Percentiles rank a stretch among this genome's conserved stretches.
Conservation (phyloP, 805 yeast species). For the Kodamaea neixiangensis region DNA sequence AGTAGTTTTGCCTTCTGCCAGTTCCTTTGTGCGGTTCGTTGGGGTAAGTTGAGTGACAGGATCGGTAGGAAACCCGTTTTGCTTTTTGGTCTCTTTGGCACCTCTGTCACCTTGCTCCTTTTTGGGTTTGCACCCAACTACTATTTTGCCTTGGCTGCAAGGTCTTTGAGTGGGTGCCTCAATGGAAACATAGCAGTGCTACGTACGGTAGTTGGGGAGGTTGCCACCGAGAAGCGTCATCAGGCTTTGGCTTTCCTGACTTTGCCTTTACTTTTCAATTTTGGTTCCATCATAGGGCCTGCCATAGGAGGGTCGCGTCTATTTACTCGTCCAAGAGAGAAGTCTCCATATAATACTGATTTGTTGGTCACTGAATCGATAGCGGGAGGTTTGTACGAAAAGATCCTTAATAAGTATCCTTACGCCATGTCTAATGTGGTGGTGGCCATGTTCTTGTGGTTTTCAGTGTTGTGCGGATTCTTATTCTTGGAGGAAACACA, state of each 20-base stretch:
- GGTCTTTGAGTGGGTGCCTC: slow-evolving; percentile 55
- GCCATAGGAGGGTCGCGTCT: slow-evolving; percentile 53
- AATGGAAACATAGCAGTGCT: slow-evolving; percentile 70
- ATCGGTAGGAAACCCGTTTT: slow-evolving; percentile 60
- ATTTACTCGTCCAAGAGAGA: slow-evolving; percentile 47
- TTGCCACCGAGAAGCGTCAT: slow-evolving; percentile 55
- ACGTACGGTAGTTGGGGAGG: slow-evolving; percentile 62
- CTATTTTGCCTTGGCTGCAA: slow-evolving; percentile 53
- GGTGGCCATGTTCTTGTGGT: slow-evolving; percentile 38
- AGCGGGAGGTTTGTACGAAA: slow-evolving; percentile 16
- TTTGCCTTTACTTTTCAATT: slow-evolving; percentile 61
- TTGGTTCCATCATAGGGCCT: slow-evolving; percentile 65
- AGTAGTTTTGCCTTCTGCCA: slow-evolving; percentile 63
- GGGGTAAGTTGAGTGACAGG: slow-evolving; percentile 59
- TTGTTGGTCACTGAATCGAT: neutral
- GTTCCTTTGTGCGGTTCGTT: slow-evolving; percentile 55
- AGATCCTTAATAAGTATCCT: slow-evolving; percentile 42
- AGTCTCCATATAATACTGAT: neutral
- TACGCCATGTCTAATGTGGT: slow-evolving; percentile 56
- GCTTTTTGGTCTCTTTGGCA: slow-evolving; percentile 53
- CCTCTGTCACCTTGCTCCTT: slow-evolving; percentile 46
- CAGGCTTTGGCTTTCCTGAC: slow-evolving; percentile 65
- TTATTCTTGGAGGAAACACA: slow-evolving; percentile 59
- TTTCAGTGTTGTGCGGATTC: slow-evolving; percentile 39
- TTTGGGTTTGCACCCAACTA: slow-evolving; percentile 58